Conservation (phyloP, 1,284 basidiomycete genomes). For the Phylloboletellus chloephorus region DNA sequence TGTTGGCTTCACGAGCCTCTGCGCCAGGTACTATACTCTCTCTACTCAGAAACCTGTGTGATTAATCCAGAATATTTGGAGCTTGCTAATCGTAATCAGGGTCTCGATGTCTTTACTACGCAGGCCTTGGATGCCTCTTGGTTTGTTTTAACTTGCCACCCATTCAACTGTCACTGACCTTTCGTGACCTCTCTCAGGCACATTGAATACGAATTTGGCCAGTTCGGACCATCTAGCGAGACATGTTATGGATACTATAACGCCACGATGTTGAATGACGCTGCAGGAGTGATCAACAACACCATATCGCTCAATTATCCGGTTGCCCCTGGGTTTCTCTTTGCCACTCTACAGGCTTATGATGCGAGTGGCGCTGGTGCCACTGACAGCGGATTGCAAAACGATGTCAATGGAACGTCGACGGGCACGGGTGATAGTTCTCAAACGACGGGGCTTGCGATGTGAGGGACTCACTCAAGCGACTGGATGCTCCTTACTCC, state of each 20-base stretch:
- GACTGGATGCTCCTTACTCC: conserved; percentile 4
- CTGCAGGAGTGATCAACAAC: conserved; percentile 43
- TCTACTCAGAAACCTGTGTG: conserved; percentile 63
- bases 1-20: conserved; percentile 1
- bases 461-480: conserved; percentile 38
- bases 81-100: conserved; percentile 61
- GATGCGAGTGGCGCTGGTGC: conserved; percentile 47
- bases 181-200: conserved; percentile 50
- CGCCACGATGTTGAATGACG: conserved; percentile 52
- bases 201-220: conserved; percentile 62
- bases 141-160: conserved; percentile 27
- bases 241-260: conserved; percentile 55
- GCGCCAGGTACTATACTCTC: conserved; percentile 68
- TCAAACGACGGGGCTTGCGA: conserved; percentile 64
- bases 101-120: conserved; percentile 77
- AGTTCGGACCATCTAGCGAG: conserved; percentile 44
- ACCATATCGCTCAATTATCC: conserved; percentile 43
- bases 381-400: conserved; percentile 17
- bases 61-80: conserved; percentile 69
- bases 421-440: conserved; percentile 16
- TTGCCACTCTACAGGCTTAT: conserved; percentile 61
- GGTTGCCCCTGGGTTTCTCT: conserved; percentile 52
- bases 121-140: conserved; percentile 41
- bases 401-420: conserved; percentile 12
- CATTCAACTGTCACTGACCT: conserved; percentile 24